These are phyloP conservation scores for Podospora pseudoanserina DNA, from an alignment of 495 filamentous ascomycete genomes.

Conservation along the genomic window DNA sequence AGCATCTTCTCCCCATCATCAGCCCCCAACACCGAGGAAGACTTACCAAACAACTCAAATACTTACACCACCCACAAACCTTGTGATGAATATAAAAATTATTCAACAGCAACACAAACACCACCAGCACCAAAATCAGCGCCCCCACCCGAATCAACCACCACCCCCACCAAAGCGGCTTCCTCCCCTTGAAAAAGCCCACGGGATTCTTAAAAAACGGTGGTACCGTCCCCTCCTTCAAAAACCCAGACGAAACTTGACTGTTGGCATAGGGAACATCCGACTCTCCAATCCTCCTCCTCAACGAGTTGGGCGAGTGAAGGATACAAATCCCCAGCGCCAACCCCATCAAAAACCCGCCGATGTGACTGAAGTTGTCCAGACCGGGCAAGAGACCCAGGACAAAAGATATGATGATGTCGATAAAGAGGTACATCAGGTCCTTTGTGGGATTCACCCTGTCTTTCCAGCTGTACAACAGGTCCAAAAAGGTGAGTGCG, in stretches of 20 bases:
- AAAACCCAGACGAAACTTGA: constrained; percentile 35
- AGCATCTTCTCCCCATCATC: background rate
- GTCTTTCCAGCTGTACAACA: constrained; percentile 85
- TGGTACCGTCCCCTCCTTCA: constrained; percentile 43
- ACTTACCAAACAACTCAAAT: constrained; percentile 87
- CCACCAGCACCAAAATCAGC: constrained; percentile 71
- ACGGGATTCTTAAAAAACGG: constrained; percentile 66
- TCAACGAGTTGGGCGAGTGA: constrained; percentile 77
- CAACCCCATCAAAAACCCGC: constrained; percentile 90
- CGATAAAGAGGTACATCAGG: constrained; percentile 75
- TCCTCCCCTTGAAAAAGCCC: constrained; percentile 85
- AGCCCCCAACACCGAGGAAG: background rate
- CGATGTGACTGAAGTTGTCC: constrained; percentile 97
- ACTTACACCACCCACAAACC: constrained; percentile 87
- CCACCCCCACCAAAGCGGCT: constrained; percentile 95
- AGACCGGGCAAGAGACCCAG: constrained; percentile 87
- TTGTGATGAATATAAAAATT: constrained; percentile 82
- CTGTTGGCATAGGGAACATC: constrained; percentile 49
- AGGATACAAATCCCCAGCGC: constrained; percentile 81
- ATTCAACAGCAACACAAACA: constrained; percentile 78
- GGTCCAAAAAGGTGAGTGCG: constrained; percentile 79
- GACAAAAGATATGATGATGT: constrained; percentile 84
- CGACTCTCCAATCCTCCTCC: constrained; percentile 64
- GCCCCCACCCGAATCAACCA: constrained; percentile 82
- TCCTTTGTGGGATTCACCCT: constrained; percentile 72